These are phyloP conservation scores for Bothriochloa decipiens DNA, from an alignment of 176 grass and related monocot species.

Conservation along the genomic window DNA sequence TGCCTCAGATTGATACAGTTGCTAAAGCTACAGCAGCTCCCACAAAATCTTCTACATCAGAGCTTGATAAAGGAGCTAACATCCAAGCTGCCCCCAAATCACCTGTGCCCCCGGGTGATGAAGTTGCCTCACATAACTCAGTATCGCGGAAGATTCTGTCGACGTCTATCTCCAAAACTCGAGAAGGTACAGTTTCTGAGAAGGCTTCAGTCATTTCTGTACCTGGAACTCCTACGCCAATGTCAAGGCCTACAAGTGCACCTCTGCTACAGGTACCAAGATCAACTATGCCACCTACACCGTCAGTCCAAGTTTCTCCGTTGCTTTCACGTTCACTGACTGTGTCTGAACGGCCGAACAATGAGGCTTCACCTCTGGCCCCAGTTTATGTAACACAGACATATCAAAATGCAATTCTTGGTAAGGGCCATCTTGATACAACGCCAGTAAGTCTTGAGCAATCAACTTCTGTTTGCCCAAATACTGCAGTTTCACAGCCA, in stretches of 20 bases:
- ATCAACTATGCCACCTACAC: slow-evolving; percentile 45
- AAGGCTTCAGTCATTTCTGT: slow-evolving; percentile 30
- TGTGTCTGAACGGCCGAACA: slow-evolving; percentile 46
- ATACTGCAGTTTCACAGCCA: slow-evolving; percentile 32
- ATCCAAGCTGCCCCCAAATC: not conserved
- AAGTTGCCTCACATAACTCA: slow-evolving; percentile 32
- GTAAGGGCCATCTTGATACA: slow-evolving; percentile 45
- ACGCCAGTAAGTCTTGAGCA: slow-evolving; percentile 48
- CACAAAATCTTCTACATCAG: slow-evolving; percentile 34
- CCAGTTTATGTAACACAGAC: slow-evolving; percentile 60
- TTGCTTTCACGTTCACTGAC: slow-evolving; percentile 58
- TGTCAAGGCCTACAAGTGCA: slow-evolving; percentile 76
- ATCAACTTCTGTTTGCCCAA: slow-evolving; percentile 47
- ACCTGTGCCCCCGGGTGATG: slow-evolving; percentile 22
- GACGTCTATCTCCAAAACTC: slow-evolving; percentile 44
- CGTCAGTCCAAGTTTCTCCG: slow-evolving; percentile 47
- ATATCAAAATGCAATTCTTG: slow-evolving; percentile 74
- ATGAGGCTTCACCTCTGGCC: slow-evolving; percentile 52
- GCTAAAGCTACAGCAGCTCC: slow-evolving; percentile 32
- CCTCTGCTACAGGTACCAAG: slow-evolving; percentile 65
- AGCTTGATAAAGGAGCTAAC: slow-evolving; percentile 37
- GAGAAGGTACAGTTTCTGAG: slow-evolving; percentile 27
- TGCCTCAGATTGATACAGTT: slow-evolving; percentile 40
- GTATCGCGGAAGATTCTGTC: slow-evolving; percentile 31
- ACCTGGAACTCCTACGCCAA: slow-evolving; percentile 29